Base-by-base conservation (phyloP, 176 grass and related monocot species). In the Aegilops longissima region DNA sequence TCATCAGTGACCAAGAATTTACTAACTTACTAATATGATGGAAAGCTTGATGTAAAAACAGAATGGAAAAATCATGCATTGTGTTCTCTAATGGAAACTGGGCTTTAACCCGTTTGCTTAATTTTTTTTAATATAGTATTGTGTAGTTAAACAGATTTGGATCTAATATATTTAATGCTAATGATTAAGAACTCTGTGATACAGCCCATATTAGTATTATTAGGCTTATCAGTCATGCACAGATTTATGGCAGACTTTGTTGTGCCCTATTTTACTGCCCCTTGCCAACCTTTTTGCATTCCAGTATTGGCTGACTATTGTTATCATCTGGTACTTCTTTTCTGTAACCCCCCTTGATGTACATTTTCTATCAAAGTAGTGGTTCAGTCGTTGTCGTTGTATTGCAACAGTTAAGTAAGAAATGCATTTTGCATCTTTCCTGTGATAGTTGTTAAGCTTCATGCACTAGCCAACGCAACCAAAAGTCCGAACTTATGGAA, bases 221-320 rank as follows among this genome's bases (percentile, higher is more conserved):
- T 44, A 80, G 39, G 2, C 14, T 31, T 82, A 24, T 51, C 56
- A 70, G 49, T 69, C 42, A 17, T n/a, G 34, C 30, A 20, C 45
- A 77, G 73, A 70, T 31, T 47, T 51, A 51, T 51, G 47, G 12
- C 47, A 51, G 12, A 51, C 24, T 30, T 80, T 49, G 20, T 66
- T 29, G 23, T 80, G 79, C 66, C 21, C 49, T 72, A 72, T 83
- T 35, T 83, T 83, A n/a, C 51, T 73, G 31, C n/a, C 81, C 12
- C 17, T 69, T 82, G 65, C 39, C 71, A 74, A 49, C 6, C 29
- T 24, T 5, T 24, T 64, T 16, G 21, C 36, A 45, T 66, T 17
- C 4, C 36, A 42, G n/a, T 17, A 10, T 68, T 72, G 36, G 45
- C 18, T 12, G 9, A 40, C 68, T 61, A 59, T 23, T 83, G 34